Evolutionary conservation across 2,329 filamentous ascomycete genomes (phyloP), one percentile per base, ranked within the genome.

Genomic region (Penicillium fuscoglaucum): DNA sequence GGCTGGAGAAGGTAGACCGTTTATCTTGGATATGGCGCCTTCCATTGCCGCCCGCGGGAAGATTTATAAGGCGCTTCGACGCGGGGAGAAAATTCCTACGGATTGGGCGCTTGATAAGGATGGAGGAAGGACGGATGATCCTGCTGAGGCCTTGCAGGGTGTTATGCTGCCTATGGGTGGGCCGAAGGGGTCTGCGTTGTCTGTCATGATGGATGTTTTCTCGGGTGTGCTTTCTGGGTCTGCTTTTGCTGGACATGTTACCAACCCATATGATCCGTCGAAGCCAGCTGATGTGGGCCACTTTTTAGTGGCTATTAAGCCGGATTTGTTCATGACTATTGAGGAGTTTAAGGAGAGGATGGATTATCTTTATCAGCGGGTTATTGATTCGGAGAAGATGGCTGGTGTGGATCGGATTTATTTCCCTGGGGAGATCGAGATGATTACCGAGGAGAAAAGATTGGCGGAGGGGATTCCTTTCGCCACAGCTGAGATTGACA

Each of bases 191-290:
- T 90, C 87, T 2, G 91, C 84, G 0, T 72, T 95, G 41, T 79
- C 89, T 0, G 84, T 95, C 55, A 93, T 92, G 89, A 95, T 95
- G 91, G 90, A 95, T 69, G 88, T 96, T 2, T 93, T 95, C 70
- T 92, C 89, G 0, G 90, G 90, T 1, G 78, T 79, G n/a, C 65
- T 95, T 0, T 91, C 89, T 0, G 90, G 90, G 0, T 88, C 87
- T 33, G 90, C 90, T 0, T 95, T 91, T 74, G 91, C 89, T 0
- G 90, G 90, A 0, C 81, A 89, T 67, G 90, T 95, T 19, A 89
- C 87, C 0, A 84, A 84, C 19, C 91, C 90, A 0, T 95, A 95
- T 71, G 89, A 92, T 68, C 82, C 87, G 3, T 87, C 83, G 0
- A 84, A 80, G 58, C 81, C 85, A 1, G 86, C 87, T 0, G 86